Base-by-base conservation (phyloP, 768 basidiomycete species). In the Tephrocybe sp. region DNA sequence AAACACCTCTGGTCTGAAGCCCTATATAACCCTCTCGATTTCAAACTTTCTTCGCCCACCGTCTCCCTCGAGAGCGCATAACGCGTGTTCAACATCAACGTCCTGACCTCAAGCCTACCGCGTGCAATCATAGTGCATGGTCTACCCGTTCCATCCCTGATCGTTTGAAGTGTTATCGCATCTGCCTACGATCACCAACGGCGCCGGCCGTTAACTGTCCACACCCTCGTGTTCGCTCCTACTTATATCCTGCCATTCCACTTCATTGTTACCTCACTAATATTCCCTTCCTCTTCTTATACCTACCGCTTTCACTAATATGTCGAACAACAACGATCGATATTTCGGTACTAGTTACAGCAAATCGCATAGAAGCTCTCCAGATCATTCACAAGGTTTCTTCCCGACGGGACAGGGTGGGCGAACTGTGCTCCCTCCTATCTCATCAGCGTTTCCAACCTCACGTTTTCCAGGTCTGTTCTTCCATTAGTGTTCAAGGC, bases 391-490 rank as follows among this genome's bases (percentile, higher is more conserved):
- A 66, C 82, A 83, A 71, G 73, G 75, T 73, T 84, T 84, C 77
- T 82, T 86, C 75, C 79, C 79, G 73, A 77, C 80, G 72, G 82
- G 83, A 77, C 86, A 88, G 83, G 86, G 87, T 88, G 86, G 86
- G 86, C 84, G 86, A 82, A 81, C 84, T 77, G 79, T 86, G 76
- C 82, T 88, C 70, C 87, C 86, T 84, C 83, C 86, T 82, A 75
- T 88, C 79, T 79, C 82, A 82, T 77, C 83, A 71, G 80, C 81
- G 63, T 85, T 86, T 84, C 85, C 85, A 86, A 83, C 81, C 83
- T 88, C 83, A 85, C 85, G 77, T 82, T 86, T 84, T 85, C 80
- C 86, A 88, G 86, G 86, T 88, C 82, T 79, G 86, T 87, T 77
- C 70, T 69, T 70, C 71, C 64, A 71, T 74, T 76, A 69, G 71